Evolutionary conservation across 176 grass and related monocot species (phyloP).

Genomic region (Secale cereale): DNA sequence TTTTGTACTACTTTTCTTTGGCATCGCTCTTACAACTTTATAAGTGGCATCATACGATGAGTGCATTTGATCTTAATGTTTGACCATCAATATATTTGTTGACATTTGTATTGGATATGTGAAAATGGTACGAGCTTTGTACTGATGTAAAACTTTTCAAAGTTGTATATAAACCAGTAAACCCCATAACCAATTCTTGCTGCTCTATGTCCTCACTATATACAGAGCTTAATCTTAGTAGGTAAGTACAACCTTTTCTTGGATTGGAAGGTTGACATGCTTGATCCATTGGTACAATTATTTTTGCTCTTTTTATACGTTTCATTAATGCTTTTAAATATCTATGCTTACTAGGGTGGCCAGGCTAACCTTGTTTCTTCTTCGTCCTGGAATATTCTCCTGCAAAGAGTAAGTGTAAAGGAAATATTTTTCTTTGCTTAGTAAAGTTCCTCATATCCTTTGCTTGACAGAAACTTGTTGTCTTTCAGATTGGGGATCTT

Average conservation of each 20-base stretch:
- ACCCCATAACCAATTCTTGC: background rate
- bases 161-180: background rate
- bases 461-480: slow-evolving; percentile 4
- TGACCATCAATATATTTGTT: background rate
- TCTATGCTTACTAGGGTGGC: slow-evolving; percentile 27
- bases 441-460: background rate
- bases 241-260: background rate
- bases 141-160: background rate
- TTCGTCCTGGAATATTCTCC: slow-evolving; percentile 44
- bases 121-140: background rate
- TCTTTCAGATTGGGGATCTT: slow-evolving; percentile 50
- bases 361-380: slow-evolving; percentile 33
- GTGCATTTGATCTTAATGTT: no score
- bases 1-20: background rate
- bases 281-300: background rate
- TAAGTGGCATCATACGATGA: background rate
- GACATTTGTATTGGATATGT: background rate
- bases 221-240: background rate
- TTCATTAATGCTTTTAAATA: slow-evolving; percentile 8
- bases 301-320: background rate
- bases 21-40: background rate
- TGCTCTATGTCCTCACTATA: background rate
- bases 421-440: background rate
- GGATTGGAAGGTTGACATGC: background rate
- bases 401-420: slow-evolving; percentile 33